Base-by-base conservation (phyloP, 2,329 filamentous ascomycete genomes). In the Cladophialophora exuberans region DNA sequence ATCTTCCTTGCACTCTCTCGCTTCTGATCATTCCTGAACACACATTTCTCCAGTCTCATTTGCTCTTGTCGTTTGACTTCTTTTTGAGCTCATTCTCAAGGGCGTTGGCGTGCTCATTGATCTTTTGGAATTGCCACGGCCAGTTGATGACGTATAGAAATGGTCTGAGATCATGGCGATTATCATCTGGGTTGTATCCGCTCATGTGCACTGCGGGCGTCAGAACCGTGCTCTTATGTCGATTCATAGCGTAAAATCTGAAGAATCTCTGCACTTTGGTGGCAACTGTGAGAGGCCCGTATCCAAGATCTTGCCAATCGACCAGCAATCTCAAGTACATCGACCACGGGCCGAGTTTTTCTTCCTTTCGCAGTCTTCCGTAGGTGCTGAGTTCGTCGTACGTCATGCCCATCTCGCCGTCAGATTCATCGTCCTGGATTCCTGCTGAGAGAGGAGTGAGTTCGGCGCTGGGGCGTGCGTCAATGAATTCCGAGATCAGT, bases 401-500 rank as follows among this genome's bases (percentile, higher is more conserved):
- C 1, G 77, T 79, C 57, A 81, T 74, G 31, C 63, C 63, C 64
- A 66, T 66, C 28, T 78, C 78, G 72, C 76, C 81, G 18, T 78
- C 77, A 74, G 78, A 82, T 67, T 84, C 82, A 62, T 84, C 82
- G 57, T 72, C 75, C 60, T 84, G 81, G 4, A 79, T 77, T 13
- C 75, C 76, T 1, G 79, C 76, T 0, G 85, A 86, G 42, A 88
- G 82, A 6, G 87, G 87, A 63, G 87, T 82, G 66, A 83, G 74
- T 66, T 86, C 84, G 3, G 84, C 83, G 0, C 83, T 85, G 3
- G 84, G 84, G 0, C 76, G 73, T 0, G 84, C 86, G 10, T 77
- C 75, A 33, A 91, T 70, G 72, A 91, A 92, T 7, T 83, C 78
- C 7, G 82, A 70, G 1, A 90, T 25, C 9, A 49, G 36, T 0